phyloP scores from a whole-genome alignment of 495 filamentous ascomycete genomes.

The Xylaria grammica region DNA sequence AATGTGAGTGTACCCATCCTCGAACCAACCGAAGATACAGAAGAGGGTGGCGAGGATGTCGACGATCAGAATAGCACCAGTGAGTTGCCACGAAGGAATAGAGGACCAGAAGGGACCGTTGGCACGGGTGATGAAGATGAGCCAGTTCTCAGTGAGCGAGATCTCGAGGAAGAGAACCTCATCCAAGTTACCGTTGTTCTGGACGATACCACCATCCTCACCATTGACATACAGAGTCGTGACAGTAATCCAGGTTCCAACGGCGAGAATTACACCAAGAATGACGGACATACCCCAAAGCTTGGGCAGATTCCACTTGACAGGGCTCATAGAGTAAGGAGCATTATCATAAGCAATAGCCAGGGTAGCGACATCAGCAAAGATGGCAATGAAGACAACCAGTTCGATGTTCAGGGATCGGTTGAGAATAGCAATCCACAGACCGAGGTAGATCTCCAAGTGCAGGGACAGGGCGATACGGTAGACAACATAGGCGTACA shows the following conservation, averaged over 20 bases:
- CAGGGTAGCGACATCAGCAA: conserved; percentile 91
- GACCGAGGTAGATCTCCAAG: conserved; percentile 84
- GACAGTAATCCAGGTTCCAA: conserved; percentile 83
- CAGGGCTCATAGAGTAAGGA: conserved; percentile 81
- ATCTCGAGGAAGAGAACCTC: conserved; percentile 88
- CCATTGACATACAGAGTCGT: conserved; percentile 75
- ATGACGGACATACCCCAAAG: conserved; percentile 90
- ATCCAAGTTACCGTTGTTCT: conserved; percentile 83
- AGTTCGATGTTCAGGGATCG: conserved; percentile 81
- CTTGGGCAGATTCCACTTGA: conserved; percentile 93
- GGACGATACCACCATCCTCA: conserved; percentile 77
- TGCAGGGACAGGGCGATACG: conserved; percentile 93
- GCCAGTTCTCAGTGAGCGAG: conserved; percentile 91
- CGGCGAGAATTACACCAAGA: conserved; percentile 77
- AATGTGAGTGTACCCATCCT: conserved; percentile 67
- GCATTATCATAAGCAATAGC: conserved; percentile 95
- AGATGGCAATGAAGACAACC: conserved; percentile 92
- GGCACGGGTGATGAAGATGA: conserved; percentile 94
- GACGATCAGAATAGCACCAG: conserved; percentile 76
- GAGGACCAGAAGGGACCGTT: conserved; percentile 86
- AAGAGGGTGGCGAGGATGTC: conserved; percentile 84
- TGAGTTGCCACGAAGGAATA: conserved; percentile 80
- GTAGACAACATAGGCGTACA: conserved; percentile 97
- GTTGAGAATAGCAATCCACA: conserved; percentile 89
- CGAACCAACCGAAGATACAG: conserved; percentile 81